Evolutionary conservation across 2,329 filamentous ascomycete species (phyloP), one percentile per base, ranked within the genome.

Genomic region (Tolypocladium pustulatum): DNA sequence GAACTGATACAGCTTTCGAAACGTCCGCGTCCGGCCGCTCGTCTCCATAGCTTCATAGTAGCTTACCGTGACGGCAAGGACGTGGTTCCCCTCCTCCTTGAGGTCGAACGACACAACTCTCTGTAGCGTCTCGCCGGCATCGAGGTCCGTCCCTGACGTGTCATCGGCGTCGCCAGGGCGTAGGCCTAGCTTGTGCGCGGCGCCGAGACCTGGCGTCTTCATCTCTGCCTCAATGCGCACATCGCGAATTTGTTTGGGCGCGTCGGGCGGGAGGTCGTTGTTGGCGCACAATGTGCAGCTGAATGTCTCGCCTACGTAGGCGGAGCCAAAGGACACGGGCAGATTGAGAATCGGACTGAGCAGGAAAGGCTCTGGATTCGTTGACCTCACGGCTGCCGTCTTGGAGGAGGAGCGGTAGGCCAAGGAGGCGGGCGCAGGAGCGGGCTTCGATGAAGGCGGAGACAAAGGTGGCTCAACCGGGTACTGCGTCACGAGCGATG

Each of bases 1-100:
- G 69, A 99, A 99, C 72, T 97, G 94, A 72, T 97, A 99, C 61
- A 99, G 76, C 75, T 97, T 97, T 64, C 93, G 81, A 70, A 97
- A 97, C 12, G 91, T 96, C 60, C 94, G 80, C 41, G 89, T 87
- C 55, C 90, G 82, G 3, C 84, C 84, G 63, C 81, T 83, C 22
- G 82, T 85, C 65, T 88, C 78, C n/a, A 81, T 82, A 0, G 89
- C 91, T 73, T 97, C 93, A 58, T 91, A 95, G 74, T 97, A 97
- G 64, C 88, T 93, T 60, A 97, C 89, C 57, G 91, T 97, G 61
- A 97, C 92, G 8, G 90, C 91, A 9, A 99, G 80, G 15, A 97
- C 90, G 72, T 99, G 92, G 65, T 90, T 92, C 0, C 94, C 94
- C 70, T 97, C 92, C 69, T 97, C 93, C 67, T 92, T 94, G 40